Conservation (phyloP, 1,284 basidiomycete species). For the Cryptococcus hybrid region DNA sequence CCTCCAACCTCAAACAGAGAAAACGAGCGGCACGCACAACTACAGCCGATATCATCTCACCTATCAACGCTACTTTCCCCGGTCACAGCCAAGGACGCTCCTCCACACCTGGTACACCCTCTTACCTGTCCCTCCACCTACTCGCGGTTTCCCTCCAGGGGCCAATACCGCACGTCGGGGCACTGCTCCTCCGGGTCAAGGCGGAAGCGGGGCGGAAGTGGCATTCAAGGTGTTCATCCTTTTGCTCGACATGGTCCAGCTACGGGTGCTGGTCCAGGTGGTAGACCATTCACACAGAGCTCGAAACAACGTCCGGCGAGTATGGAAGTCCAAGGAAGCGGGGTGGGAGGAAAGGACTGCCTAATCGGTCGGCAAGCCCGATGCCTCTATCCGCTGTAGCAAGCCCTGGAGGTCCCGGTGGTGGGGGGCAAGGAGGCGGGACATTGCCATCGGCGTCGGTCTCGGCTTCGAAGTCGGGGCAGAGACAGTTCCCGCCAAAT, state of each 20-base stretch:
- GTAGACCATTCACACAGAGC: not conserved
- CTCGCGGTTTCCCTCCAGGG: slow-evolving; percentile 1
- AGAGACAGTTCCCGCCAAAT: not conserved
- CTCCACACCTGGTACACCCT: slow-evolving; percentile 18
- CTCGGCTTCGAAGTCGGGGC: not conserved
- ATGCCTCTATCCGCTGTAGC: not conserved
- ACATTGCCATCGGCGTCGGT: no score
- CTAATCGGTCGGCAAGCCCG: not conserved
- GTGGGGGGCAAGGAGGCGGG: no score
- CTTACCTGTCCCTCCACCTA: slow-evolving; percentile 19
- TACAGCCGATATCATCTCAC: not conserved
- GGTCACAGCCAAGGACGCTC: not conserved
- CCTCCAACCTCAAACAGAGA: not conserved
- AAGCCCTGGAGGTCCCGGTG: no score
- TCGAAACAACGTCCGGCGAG: not conserved
- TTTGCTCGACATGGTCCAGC: not conserved
- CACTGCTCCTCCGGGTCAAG: not conserved
- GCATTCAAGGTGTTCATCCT: not conserved
- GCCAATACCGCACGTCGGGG: not conserved
- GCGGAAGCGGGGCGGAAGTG: not conserved
- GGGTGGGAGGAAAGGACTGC: not conserved
- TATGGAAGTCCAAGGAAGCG: not conserved
- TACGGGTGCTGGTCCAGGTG: not conserved
- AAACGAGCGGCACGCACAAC: not conserved
- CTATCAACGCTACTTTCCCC: not conserved